These are phyloP conservation scores for Pseudocercospora pini-densiflorae DNA, from an alignment of 2,329 filamentous ascomycete species.

Conservation along the genomic window DNA sequence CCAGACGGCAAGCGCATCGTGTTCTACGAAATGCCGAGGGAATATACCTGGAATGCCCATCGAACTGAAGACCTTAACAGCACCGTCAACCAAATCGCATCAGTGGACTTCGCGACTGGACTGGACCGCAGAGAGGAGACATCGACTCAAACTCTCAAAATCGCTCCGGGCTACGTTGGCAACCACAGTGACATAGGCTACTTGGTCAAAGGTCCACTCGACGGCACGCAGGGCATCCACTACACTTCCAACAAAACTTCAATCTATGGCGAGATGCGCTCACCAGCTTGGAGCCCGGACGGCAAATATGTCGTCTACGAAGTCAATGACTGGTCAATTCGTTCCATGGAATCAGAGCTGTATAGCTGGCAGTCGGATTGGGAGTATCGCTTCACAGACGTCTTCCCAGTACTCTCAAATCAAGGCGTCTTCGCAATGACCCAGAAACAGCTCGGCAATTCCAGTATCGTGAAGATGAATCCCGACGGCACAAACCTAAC, in stretches of 20 bases:
- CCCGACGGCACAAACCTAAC: constrained; percentile 10
- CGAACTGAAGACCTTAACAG: constrained; percentile 14
- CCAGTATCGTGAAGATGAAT: constrained; percentile 15
- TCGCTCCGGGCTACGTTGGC: constrained; percentile 18
- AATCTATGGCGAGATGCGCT: constrained; percentile 13
- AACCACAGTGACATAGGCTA: constrained; percentile 19
- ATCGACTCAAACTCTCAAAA: constrained; percentile 11
- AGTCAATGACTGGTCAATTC: constrained; percentile 13
- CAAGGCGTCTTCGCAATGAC: constrained; percentile 22
- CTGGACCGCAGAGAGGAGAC: constrained; percentile 15
- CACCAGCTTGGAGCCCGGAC: constrained; percentile 19
- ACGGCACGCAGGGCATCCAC: constrained; percentile 7
- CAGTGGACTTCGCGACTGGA: constrained; percentile 22
- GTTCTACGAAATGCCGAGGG: constrained; percentile 19
- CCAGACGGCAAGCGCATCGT: constrained; percentile 19
- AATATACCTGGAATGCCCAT: constrained; percentile 23
- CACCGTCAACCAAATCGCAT: constrained; percentile 19
- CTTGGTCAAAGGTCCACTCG: constrained; percentile 17
- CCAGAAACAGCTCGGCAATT: constrained; percentile 21
- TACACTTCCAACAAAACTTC: constrained; percentile 7
- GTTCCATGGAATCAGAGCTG: constrained; percentile 13
- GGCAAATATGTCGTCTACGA: constrained; percentile 20
- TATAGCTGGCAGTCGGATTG: constrained; percentile 24
- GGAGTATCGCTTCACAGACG: constrained; percentile 25
- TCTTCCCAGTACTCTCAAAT: constrained; percentile 18